phyloP scores from a whole-genome alignment of 441 rosid genomes.

The Manihot esculenta region DNA sequence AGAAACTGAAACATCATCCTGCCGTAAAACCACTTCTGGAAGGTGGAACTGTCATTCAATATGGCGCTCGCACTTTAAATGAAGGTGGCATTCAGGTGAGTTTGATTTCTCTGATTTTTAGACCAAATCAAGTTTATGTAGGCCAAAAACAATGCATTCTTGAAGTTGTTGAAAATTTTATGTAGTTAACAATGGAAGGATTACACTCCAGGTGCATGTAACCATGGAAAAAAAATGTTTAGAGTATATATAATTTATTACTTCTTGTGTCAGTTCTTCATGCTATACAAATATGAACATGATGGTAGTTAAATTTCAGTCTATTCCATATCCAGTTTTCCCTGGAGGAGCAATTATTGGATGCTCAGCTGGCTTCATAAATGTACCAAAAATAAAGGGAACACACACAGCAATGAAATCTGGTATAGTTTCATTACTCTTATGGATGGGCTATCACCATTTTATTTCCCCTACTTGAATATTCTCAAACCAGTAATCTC shows the following conservation, averaged over 20 bases:
- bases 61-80: constrained; percentile 94
- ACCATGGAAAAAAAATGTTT: background rate
- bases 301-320: constrained; percentile 96
- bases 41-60: constrained; percentile 89
- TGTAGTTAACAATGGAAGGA: background rate
- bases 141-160: constrained; percentile 1
- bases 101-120: constrained; percentile 6
- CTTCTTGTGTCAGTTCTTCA: constrained; percentile 19
- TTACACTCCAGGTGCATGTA: background rate
- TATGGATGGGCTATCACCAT: constrained; percentile 9
- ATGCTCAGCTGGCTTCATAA: constrained; percentile 95
- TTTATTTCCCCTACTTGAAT: background rate
- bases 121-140: background rate
- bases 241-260: background rate
- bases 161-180: background rate
- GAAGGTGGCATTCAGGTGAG: constrained; percentile 99
- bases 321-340: constrained; percentile 97
- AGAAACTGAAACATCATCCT: constrained; percentile 97
- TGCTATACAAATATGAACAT: constrained; percentile 47
- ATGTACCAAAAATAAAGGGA: constrained; percentile 98
- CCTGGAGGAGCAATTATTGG: constrained; percentile 98
- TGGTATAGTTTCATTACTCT: constrained; percentile 40
- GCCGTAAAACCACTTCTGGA: constrained; percentile 74
- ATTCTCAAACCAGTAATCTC: background rate
- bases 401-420: constrained; percentile 99